Base-by-base conservation (phyloP, 441 rosid species). In the Viola pubescens region DNA sequence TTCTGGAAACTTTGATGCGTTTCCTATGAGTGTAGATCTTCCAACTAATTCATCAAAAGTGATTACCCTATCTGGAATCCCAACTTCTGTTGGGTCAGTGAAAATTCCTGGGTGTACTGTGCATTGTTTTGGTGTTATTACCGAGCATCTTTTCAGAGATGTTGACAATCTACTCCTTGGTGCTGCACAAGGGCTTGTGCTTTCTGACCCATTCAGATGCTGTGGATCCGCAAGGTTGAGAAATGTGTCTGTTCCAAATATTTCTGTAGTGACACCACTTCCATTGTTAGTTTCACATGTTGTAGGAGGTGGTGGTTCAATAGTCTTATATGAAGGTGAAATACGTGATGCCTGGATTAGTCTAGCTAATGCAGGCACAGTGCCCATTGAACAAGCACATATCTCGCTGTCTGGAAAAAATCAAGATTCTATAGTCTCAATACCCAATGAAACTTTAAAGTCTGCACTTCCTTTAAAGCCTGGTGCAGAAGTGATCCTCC, bases 121-220 rank as follows among this genome's bases (percentile, higher is more conserved):
- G 70, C 99, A 88, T 71, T 90, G 95, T 70, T 94, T 88, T 83
- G 99, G 95, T 73, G 96, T 88, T 51, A 81, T 90, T 66, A 90
- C 99, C 40, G 96, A 90, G 74, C 99, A 94, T 72, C 79, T 81
- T 54, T 94, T 90, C 70, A 83, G 70, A 77, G 99, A 90, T 72
- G 97, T 94, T 62, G 96, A 94, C 75, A 85, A 85, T 81, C 82
- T 90, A 72, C 97, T 94, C 54, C 95, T 81, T 55, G 99, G 97
- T 69, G 99, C 94, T 58, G 94, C 96, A 42, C 96, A 88, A 74
- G 99, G 99, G 65, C 95, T 94, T 71, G 97, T 94, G 62, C 89
- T 94, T 62, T 90, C 99, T 46, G 99, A 94, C 62, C 99, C 99
- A 60, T 94, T 94, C 70, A 77, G 95, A 65, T 83, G 94, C 47